Percentiles rank a stretch among this genome's conserved stretches.
These are phyloP conservation scores for Myriosclerotinia scirpicola DNA, from an alignment of 2,329 filamentous ascomycete genomes.

Conservation along the genomic window DNA sequence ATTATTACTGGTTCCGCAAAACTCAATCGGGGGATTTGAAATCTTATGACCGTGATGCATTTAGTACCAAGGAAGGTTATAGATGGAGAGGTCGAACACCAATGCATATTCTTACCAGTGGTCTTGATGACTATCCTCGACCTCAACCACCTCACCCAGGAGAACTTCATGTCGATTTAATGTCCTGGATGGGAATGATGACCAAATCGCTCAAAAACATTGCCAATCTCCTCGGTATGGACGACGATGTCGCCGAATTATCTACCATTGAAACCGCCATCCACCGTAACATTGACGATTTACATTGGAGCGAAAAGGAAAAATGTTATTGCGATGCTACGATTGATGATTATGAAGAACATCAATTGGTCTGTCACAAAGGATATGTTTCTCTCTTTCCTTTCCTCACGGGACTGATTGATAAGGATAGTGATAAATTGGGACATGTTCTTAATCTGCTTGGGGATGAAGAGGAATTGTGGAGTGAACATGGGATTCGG, in stretches of 20 bases:
- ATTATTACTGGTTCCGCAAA: slow-evolving; percentile 92
- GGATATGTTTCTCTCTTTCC: slow-evolving; percentile 94
- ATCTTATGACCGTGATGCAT: slow-evolving; percentile 85
- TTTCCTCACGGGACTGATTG: slow-evolving; percentile 80
- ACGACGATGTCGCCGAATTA: slow-evolving; percentile 75
- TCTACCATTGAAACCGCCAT: slow-evolving; percentile 73
- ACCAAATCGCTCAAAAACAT: slow-evolving; percentile 80
- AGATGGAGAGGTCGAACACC: slow-evolving; percentile 90
- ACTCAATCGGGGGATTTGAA: slow-evolving; percentile 90
- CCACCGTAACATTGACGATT: slow-evolving; percentile 79
- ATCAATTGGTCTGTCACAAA: slow-evolving; percentile 87
- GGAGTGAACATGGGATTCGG: slow-evolving; percentile 83
- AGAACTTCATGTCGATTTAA: slow-evolving; percentile 91
- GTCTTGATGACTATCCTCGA: slow-evolving; percentile 93
- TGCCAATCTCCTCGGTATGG: slow-evolving; percentile 69
- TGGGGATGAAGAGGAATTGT: slow-evolving; percentile 79
- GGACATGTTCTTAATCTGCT: slow-evolving; percentile 76
- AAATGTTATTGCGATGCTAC: slow-evolving; percentile 92
- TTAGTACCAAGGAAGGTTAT: slow-evolving; percentile 88
- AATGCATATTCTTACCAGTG: slow-evolving; percentile 85
- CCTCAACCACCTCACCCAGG: slow-evolving; percentile 91
- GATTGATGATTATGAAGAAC: slow-evolving; percentile 93
- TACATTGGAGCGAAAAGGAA: slow-evolving; percentile 84
- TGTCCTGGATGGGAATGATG: slow-evolving; percentile 98
- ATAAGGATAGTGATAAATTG: slow-evolving; percentile 70